Evolutionary conservation across 2,329 filamentous ascomycete genomes (phyloP), one percentile per base, ranked within the genome.

Genomic region (Curvularia sp.): DNA sequence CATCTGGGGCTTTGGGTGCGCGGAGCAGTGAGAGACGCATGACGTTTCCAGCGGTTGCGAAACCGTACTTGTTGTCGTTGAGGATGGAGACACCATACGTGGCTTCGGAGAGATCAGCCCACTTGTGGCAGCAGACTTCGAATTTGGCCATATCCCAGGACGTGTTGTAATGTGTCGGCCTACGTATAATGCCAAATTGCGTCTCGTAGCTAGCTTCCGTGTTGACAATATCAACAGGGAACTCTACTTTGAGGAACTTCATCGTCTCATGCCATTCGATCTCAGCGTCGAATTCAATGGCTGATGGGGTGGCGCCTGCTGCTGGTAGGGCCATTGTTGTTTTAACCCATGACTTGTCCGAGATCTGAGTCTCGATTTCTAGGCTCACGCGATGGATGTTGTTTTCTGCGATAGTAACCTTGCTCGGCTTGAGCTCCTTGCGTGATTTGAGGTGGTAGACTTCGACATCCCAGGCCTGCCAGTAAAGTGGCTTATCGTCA

Each of bases 231-330:
- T 96, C 89, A 62, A 97, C 93, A 0, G 95, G 94, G 79, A 99
- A 99, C 76, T 99, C 95, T 50, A 98, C 94, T 83, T 99, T 99
- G 73, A 99, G 85, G 83, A 98, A 98, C 75, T 95, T 96, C 89
- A 95, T 97, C 12, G 88, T 92, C 78, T 99, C 95, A 67, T 89
- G 90, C 95, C 95, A 99, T 74, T 97, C 92, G n/a, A 98, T 91
- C 66, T 96, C 92, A 50, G 89, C 90, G 41, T 87, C 85, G 63
- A 94, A 88, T 64, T 96, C 90, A 15, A 98, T 85, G 64, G 87
- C 88, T 0, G 89, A 89, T 31, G 86, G 85, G 33, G 87, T 81
- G 39, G 86, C 86, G 50, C 87, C 82, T 20, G 87, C 85, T 1
- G 92, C 90, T 2, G 88, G 84, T 20, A 99, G 84, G 56, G 87